These are phyloP conservation scores for Macrolepiota albuminosa DNA, from an alignment of 768 basidiomycete species.

Conservation along the genomic window DNA sequence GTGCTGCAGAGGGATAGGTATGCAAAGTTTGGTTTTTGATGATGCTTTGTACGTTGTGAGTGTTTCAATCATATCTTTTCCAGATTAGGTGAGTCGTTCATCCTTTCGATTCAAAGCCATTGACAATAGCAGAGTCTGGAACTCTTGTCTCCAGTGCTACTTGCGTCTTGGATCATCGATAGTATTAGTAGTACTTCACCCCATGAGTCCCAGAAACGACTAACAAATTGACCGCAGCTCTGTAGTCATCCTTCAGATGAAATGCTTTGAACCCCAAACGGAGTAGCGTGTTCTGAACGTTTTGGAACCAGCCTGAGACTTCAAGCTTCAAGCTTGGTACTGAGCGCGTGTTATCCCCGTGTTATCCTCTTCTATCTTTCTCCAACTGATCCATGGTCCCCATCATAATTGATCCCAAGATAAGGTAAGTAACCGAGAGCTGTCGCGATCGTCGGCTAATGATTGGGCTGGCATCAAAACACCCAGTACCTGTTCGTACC, in stretches of 20 bases:
- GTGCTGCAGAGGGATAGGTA: conserved; percentile 18
- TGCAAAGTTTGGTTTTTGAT: conserved; percentile 26
- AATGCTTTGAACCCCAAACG: neutral
- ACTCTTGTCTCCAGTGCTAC: conserved; percentile 50
- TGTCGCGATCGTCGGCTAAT: conserved; percentile 22
- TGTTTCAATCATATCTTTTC: too few species aligned
- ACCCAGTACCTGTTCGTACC: conserved; percentile 51
- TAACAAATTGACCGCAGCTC: conserved; percentile 56
- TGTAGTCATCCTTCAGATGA: conserved; percentile 44
- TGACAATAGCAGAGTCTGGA: conserved; percentile 38
- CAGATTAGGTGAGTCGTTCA: conserved; percentile 34
- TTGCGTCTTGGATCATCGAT: conserved; percentile 22
- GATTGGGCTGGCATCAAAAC: conserved; percentile 57
- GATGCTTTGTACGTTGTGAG: conserved; percentile 25
- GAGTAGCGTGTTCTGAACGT: conserved; percentile 10
- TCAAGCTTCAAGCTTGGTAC: conserved; percentile 44
- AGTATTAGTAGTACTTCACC: neutral
- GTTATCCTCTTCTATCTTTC: conserved; percentile 30
- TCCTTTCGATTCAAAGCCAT: neutral
- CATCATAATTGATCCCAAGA: neutral
- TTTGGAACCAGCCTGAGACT: conserved; percentile 37
- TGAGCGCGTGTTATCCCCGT: conserved; percentile 51
- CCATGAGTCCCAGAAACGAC: conserved; percentile 23
- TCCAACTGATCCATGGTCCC: conserved; percentile 47
- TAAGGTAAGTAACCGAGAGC: conserved; percentile 63